Base-by-base conservation (phyloP, 108 stramenopile genomes). In the Nitzschia inconspicua region DNA sequence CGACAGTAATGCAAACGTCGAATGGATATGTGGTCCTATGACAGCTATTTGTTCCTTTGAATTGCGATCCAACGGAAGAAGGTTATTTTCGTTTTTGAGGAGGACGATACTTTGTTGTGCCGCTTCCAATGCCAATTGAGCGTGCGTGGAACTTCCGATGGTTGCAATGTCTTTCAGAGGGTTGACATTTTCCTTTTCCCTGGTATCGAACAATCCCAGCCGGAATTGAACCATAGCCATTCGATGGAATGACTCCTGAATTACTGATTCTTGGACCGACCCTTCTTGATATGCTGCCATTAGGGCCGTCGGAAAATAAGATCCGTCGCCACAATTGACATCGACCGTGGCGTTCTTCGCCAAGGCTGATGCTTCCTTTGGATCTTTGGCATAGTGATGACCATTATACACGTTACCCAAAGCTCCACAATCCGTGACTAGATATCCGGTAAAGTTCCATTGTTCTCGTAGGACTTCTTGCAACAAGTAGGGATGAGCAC, bases 381-480 rank as follows among this genome's bases (percentile, higher is more conserved):
- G 20, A 58, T 63, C 55, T 24, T 41, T 54, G 5, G 71, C 75
- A 57, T 34, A 60, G 13, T 53, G n/a, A 41, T 75, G 79, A 32
- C 68, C 51, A 2, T 58, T 22, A 31, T 58, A 49, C 0, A 86
- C 52, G 44, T 81, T 66, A 10, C 23, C 37, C 5, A 84, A 47
- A 0, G 86, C 86, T 25, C 80, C 80, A 62, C 90, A 92, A 63
- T 92, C 90, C 29, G 80, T 69, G 8, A 79, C 77, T 27, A 92
- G 18, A 34, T 64, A 60, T 48, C 84, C 86, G 7, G 63, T 44
- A 31, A 81, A 87, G 4, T 66, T 57, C 86, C 81, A 86, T 24
- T 50, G 35, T 11, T 68, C 57, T 31, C 86, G 54, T 10, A 84
- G 52, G 2, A 65, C 42, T 8, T 51, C 39, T 8, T 71, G 57